These are phyloP conservation scores for Echites panduratus DNA, from an alignment of 257 asterid species.

Conservation along the genomic window DNA sequence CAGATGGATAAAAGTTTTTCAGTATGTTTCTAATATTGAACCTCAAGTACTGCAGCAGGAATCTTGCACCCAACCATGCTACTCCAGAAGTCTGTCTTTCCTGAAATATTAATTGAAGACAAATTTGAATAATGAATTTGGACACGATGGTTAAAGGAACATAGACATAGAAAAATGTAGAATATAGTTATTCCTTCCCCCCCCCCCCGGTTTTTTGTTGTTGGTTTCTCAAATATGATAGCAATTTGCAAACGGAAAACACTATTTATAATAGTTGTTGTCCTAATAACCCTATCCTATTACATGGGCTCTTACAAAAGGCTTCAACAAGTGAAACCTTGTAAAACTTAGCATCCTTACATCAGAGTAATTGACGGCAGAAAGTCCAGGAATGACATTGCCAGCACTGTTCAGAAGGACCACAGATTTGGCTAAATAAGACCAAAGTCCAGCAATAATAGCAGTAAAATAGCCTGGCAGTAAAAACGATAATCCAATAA, in stretches of 20 bases:
- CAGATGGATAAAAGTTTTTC: conserved; percentile 67
- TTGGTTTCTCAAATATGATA: background rate
- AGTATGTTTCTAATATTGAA: conserved; percentile 52
- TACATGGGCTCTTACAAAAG: background rate
- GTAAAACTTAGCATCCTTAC: conserved; percentile 35
- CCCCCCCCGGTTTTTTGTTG: background rate
- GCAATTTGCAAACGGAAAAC: background rate
- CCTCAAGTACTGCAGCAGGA: conserved; percentile 64
- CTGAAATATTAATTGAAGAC: conserved; percentile 34
- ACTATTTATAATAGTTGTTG: background rate
- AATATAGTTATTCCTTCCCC: background rate
- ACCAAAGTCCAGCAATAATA: conserved; percentile 75
- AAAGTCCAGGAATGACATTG: conserved; percentile 49
- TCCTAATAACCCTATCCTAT: background rate
- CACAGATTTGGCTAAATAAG: conserved; percentile 63
- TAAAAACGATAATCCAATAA: conserved; percentile 13
- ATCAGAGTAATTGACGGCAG: conserved; percentile 35
- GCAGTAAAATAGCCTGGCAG: conserved; percentile 69
- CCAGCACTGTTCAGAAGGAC: conserved; percentile 84
- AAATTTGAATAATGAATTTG: background rate
- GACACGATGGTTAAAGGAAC: background rate
- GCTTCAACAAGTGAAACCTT: conserved; percentile 1
- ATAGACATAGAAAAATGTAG: background rate
- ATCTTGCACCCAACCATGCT: conserved; percentile 75
- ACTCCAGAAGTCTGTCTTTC: conserved; percentile 62